Evolutionary conservation across 2,329 filamentous ascomycete genomes (phyloP).

Genomic region (Venturiaceae sp.): DNA sequence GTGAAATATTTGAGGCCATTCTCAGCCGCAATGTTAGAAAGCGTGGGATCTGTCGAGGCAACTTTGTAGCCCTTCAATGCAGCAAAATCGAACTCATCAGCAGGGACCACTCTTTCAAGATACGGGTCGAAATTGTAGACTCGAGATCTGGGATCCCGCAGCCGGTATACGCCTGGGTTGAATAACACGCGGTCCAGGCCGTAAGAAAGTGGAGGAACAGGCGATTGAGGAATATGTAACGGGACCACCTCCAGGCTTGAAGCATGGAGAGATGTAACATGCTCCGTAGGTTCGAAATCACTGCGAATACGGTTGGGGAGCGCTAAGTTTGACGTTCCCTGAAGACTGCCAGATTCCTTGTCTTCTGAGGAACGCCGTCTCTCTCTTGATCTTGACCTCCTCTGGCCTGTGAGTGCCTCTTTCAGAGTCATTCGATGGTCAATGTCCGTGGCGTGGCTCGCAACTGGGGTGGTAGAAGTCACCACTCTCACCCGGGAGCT

Average conservation of each 20-base stretch:
- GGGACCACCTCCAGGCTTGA: neutral
- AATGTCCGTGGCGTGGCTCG: too few species aligned
- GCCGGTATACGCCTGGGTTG: constrained; percentile 84
- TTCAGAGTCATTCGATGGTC: neutral
- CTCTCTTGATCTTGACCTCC: too few species aligned
- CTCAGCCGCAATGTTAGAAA: constrained; percentile 58
- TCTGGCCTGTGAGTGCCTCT: neutral
- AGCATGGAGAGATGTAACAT: neutral
- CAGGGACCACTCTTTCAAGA: constrained; percentile 84
- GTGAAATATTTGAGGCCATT: constrained; percentile 60
- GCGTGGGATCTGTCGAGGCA: constrained; percentile 69
- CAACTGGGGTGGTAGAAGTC: too few species aligned
- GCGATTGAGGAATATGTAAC: neutral
- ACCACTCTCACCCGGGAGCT: too few species aligned
- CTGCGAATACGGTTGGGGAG: neutral
- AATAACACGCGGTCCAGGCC: constrained; percentile 86
- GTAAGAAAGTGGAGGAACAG: constrained; percentile 45
- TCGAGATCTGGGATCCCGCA: constrained; percentile 77
- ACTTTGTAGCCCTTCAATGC: constrained; percentile 81
- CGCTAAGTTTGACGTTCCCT: neutral
- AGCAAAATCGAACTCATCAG: constrained; percentile 84
- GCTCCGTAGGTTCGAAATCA: neutral
- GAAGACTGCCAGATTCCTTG: neutral
- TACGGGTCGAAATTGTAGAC: constrained; percentile 98
- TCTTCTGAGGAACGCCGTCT: neutral